Percentiles rank a stretch among this genome's conserved stretches.
Conservation (phyloP, 129 eudicot species). For the Lactuca saligna region DNA sequence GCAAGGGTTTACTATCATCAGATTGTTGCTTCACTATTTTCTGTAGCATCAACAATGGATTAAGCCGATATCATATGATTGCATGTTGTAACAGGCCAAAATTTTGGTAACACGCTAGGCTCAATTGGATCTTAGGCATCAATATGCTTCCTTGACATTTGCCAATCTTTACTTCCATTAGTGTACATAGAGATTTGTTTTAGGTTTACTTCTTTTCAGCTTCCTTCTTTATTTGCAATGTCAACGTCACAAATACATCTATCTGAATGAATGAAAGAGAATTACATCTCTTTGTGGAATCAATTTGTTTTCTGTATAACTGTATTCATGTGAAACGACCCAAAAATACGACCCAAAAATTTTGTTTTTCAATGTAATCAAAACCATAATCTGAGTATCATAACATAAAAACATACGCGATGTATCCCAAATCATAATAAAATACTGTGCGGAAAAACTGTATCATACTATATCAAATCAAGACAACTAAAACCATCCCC, state of each 20-base stretch:
- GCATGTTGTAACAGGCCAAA: neutral
- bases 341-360: too few species aligned
- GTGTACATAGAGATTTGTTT: too few species aligned
- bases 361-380: too few species aligned
- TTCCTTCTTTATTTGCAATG: neutral
- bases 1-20: neutral
- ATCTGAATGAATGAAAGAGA: neutral
- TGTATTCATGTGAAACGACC: too few species aligned
- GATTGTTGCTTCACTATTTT: conserved; percentile 11
- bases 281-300: neutral
- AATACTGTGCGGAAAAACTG: too few species aligned
- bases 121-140: neutral
- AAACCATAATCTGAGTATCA: too few species aligned
- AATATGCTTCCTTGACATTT: too few species aligned
- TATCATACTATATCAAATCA: too few species aligned
- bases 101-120: neutral
- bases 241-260: neutral
- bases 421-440: too few species aligned
- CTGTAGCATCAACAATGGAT: neutral
- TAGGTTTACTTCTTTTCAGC: neutral
- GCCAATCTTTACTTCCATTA: too few species aligned
- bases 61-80: neutral
- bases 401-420: too few species aligned
- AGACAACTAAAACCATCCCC: too few species aligned
- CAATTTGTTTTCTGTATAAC: neutral